Conservation (phyloP, 495 filamentous ascomycete genomes). For the Hypoxylon fuscum region DNA sequence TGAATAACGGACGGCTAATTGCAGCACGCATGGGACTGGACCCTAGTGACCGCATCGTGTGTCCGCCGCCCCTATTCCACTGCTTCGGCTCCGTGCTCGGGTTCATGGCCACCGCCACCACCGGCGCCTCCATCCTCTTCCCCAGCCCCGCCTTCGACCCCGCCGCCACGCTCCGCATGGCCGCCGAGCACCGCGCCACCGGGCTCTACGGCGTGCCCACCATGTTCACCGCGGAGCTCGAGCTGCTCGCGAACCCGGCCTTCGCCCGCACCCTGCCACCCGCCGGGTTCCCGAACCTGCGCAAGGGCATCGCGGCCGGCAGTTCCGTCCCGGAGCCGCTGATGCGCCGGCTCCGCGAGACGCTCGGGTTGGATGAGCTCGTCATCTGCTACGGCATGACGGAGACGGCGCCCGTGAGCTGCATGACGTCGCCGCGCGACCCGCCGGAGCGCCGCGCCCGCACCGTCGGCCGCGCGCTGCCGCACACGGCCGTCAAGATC, state of each 20-base stretch:
- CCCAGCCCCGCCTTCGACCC: conserved; percentile 90
- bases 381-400: conserved; percentile 99
- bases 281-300: conserved; percentile 68
- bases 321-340: conserved; percentile 82
- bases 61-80: conserved; percentile 89
- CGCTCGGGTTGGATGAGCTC: conserved; percentile 81
- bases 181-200: conserved; percentile 79
- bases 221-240: conserved; percentile 93
- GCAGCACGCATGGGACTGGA: conserved; percentile 84
- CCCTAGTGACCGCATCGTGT: conserved; percentile 76
- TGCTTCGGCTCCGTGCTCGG: conserved; percentile 93
- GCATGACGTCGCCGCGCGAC: conserved; percentile 88
- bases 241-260: conserved; percentile 68
- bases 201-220: conserved; percentile 94
- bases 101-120: conserved; percentile 93
- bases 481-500: conserved; percentile 81
- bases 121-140: conserved; percentile 85
- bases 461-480: conserved; percentile 79
- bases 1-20: conserved; percentile 89
- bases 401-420: conserved; percentile 90
- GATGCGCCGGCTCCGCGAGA: conserved; percentile 80
- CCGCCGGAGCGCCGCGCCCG: conserved; percentile 80
- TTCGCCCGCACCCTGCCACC: conserved; percentile 41
- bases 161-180: conserved; percentile 70
- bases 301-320: conserved; percentile 93